Percentiles rank a stretch among this genome's conserved stretches.
These are phyloP conservation scores for Annona cherimola DNA, from an alignment of 164 flowering plant species.

Conservation along the genomic window DNA sequence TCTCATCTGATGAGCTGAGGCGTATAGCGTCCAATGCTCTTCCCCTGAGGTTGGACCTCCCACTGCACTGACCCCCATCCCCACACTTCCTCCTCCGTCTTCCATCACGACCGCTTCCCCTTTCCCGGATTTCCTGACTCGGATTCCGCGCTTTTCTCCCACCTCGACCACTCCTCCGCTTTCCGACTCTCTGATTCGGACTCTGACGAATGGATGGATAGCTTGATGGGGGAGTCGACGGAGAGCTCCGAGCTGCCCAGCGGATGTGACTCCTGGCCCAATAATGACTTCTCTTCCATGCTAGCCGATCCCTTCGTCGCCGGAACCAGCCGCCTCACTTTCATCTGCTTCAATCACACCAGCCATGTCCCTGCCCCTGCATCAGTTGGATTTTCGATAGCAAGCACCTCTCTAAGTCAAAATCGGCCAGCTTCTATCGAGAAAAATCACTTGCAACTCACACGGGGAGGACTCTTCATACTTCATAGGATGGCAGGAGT, in stretches of 20 bases:
- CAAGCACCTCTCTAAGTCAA: too few relatives aligned
- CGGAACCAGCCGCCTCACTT: slow-evolving; percentile 45
- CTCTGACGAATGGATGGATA: slow-evolving; percentile 94
- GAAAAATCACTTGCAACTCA: slow-evolving; percentile 26
- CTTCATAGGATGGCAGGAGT: slow-evolving; percentile 49
- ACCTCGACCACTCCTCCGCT: slow-evolving; percentile 20
- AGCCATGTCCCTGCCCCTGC: too few relatives aligned
- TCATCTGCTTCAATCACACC: slow-evolving; percentile 31
- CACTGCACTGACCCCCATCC: slow-evolving; percentile 9
- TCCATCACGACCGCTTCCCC: slow-evolving; percentile 9
- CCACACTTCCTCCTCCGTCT: slow-evolving; percentile 21
- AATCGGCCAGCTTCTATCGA: slow-evolving; percentile 18
- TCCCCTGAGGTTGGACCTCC: slow-evolving; percentile 18
- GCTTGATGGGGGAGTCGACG: slow-evolving; percentile 61
- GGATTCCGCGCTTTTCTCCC: slow-evolving; percentile 6
- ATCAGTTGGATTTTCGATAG: too few relatives aligned
- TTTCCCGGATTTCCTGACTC: slow-evolving; percentile 3
- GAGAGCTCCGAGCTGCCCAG: slow-evolving; percentile 55
- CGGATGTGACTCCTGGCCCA: slow-evolving; percentile 52
- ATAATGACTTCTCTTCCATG: slow-evolving; percentile 37
- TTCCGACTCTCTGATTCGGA: slow-evolving; percentile 65
- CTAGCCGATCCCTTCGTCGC: slow-evolving; percentile 50
- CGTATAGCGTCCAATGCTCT: slow-evolving; percentile 24
- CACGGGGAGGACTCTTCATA: slow-evolving; percentile 47
- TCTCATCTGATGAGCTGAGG: slow-evolving; percentile 45